Evolutionary conservation across 2,329 filamentous ascomycete species (phyloP), one percentile per base, ranked within the genome.

Genomic region (Amesomyces nigricolor): DNA sequence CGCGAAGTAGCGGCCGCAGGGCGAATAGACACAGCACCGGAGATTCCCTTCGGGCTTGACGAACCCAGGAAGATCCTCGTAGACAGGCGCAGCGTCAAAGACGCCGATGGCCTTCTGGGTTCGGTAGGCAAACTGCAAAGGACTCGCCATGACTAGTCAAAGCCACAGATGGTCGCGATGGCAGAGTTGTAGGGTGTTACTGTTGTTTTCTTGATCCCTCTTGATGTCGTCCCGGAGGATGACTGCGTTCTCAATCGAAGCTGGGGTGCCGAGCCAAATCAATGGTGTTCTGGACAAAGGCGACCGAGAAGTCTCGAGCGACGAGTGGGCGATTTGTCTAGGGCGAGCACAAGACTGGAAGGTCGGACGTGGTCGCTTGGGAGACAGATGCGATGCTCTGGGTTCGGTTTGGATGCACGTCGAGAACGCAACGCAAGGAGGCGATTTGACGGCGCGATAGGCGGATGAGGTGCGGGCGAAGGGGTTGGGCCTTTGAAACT

Each of bases 31-130:
- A 79, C 88, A 95, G 78, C 91, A 97, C 72, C 94, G 88, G 68
- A 95, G 82, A 76, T 92, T 96, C 70, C 91, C 92, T 79, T 96
- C 89, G 59, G 92, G 91, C 75, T 87, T 90, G 66, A 71, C 71
- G 72, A 97, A 96, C 66, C 88, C 92, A 68, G 88, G 77, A 68
- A 97, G 81, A 69, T 86, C 77, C 73, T 89, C 82, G 76, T 99
- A 99, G 69, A 87, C 82, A 59, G 94, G 94, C 64, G 86, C 88
- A 67, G 91, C 90, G 78, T 97, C 89, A 75, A 95, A 84, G 74
- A 97, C 80, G 68, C 91, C 91, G 78, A 99, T 91, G 73, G 86
- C 87, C 85, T 96, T 97, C 75, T 91, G 88, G 73, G 94, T 96
- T 77, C 94, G 90, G 81, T 88, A 96, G 75, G 90, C 89, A 85